phyloP scores from a whole-genome alignment of 2,329 filamentous ascomycete species.

The Ramularia endophylla region DNA sequence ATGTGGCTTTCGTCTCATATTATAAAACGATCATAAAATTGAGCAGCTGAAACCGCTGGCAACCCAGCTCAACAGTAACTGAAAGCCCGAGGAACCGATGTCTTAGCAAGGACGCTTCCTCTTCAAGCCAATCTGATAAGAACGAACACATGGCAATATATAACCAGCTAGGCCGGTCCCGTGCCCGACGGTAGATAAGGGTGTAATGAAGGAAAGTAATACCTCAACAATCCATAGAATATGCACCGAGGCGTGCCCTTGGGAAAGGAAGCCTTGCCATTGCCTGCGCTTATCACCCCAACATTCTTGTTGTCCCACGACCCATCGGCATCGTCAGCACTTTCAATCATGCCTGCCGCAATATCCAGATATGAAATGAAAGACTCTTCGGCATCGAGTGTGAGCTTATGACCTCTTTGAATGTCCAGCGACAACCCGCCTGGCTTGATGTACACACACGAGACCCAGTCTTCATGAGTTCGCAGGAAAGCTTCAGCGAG shows the following conservation, averaged over 20 bases:
- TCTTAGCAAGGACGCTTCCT: too few species aligned
- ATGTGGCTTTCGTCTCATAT: too few species aligned
- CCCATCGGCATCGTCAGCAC: constrained; percentile 21
- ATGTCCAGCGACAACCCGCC: constrained; percentile 35
- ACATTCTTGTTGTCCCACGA: constrained; percentile 17
- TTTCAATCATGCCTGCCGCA: constrained; percentile 46
- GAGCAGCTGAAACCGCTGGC: too few species aligned
- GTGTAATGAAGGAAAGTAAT: constrained; percentile 7
- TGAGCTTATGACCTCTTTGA: constrained; percentile 38
- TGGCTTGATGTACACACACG: constrained; percentile 40
- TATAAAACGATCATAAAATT: too few species aligned
- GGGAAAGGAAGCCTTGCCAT: constrained; percentile 32
- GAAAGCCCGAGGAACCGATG: too few species aligned
- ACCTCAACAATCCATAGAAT: constrained; percentile 4
- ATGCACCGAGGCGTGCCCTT: constrained; percentile 19
- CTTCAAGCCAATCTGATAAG: too few species aligned
- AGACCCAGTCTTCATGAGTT: constrained; percentile 33
- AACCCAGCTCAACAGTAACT: too few species aligned
- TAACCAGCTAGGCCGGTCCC: too few species aligned
- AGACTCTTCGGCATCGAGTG: constrained; percentile 33
- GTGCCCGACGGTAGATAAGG: constrained; percentile 2
- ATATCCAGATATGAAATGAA: constrained; percentile 42
- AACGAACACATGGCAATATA: too few species aligned
- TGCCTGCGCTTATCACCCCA: constrained; percentile 27
- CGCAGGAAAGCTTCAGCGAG: constrained; percentile 35